These are phyloP conservation scores for Leishmania major DNA, from an alignment of 208 protist species.

Conservation along the genomic window DNA sequence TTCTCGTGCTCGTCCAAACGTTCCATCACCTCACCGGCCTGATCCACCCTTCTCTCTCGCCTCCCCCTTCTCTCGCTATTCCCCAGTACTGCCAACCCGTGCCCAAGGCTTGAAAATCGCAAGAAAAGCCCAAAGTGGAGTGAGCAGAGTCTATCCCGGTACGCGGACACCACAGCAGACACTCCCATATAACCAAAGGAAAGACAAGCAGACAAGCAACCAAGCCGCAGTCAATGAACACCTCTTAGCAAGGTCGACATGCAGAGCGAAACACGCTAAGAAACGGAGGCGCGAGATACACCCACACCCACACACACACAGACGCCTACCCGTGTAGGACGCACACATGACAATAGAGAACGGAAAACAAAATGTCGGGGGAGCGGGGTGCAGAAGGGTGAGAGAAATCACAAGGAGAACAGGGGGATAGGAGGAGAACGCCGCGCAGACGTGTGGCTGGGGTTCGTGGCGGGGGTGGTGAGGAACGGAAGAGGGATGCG, in stretches of 20 bases:
- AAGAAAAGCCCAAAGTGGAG: not conserved
- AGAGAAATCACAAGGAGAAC: not conserved
- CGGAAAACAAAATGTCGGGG: not conserved
- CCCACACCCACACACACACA: not conserved
- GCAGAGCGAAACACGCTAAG: not conserved
- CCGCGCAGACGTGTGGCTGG: not conserved
- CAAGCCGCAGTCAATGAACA: not conserved
- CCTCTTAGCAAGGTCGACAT: not conserved
- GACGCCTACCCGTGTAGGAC: not conserved
- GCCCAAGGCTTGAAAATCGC: not conserved
- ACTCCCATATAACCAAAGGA: not conserved
- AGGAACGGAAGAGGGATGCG: not conserved
- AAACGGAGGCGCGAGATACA: not conserved
- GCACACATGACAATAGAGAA: not conserved
- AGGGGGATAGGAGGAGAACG: not conserved
- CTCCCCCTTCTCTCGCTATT: not conserved
- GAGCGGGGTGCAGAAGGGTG: not conserved
- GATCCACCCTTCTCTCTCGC: not conserved
- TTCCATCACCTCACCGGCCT: not conserved
- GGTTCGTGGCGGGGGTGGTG: not conserved
- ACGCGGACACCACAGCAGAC: not conserved
- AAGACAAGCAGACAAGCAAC: not conserved
- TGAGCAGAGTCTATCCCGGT: not conserved
- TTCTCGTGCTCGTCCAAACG: not conserved
- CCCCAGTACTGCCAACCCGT: not conserved